These are phyloP conservation scores for Claviceps sp. DNA, from an alignment of 2,329 filamentous ascomycete species.

Conservation along the genomic window DNA sequence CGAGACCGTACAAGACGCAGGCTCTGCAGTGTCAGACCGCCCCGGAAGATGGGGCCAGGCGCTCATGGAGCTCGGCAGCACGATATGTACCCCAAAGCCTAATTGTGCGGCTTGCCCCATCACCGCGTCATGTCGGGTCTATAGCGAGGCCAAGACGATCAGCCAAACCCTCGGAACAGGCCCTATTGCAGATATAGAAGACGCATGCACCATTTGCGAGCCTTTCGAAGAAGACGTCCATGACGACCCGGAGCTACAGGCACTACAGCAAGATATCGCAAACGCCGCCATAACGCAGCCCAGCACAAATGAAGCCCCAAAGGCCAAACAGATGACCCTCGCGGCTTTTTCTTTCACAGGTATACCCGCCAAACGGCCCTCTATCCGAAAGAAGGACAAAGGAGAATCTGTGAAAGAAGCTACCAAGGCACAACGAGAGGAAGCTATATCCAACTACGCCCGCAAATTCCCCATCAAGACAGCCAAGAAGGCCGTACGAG, in stretches of 20 bases:
- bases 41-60: slow-evolving; percentile 52
- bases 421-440: slow-evolving; percentile 19
- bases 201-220: slow-evolving; percentile 35
- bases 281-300: slow-evolving; percentile 1
- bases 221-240: slow-evolving; percentile 26
- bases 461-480: slow-evolving; percentile 37
- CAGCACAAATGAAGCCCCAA: slow-evolving; percentile 8
- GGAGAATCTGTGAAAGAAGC: background rate
- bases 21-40: slow-evolving; percentile 22
- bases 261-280: background rate
- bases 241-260: slow-evolving; percentile 11
- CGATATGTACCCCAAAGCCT: slow-evolving; percentile 46
- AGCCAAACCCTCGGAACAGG: slow-evolving; percentile 13
- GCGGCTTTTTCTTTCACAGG: slow-evolving; percentile 23
- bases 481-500: slow-evolving; percentile 37
- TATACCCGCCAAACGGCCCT: background rate
- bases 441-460: slow-evolving; percentile 30
- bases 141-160: slow-evolving; percentile 28
- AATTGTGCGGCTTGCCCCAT: slow-evolving; percentile 40
- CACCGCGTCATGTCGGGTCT: slow-evolving; percentile 36
- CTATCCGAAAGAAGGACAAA: background rate
- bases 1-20: slow-evolving; percentile 7
- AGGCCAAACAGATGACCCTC: slow-evolving; percentile 17
- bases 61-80: slow-evolving; percentile 53
- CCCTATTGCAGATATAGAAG: slow-evolving; percentile 32